Conservation (phyloP, 2,329 filamentous ascomycete genomes). For the Epichloe coenophiala region DNA sequence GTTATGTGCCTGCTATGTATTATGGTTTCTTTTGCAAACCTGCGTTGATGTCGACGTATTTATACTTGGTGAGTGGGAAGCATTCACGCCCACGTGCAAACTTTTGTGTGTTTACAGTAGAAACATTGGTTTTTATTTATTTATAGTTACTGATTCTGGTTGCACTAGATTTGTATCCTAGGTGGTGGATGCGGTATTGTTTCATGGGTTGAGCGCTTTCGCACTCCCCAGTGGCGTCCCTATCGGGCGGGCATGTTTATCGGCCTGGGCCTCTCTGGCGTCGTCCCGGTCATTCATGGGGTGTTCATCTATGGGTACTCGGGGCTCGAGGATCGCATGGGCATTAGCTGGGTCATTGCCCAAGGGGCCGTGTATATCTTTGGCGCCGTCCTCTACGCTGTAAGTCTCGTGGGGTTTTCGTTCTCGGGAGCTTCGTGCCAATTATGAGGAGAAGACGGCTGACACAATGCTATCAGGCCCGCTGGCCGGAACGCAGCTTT, state of each 20-base stretch:
- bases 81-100: neutral
- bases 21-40: slow-evolving; percentile 71
- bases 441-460: neutral
- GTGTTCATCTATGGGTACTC: slow-evolving; percentile 51
- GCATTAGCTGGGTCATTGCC: slow-evolving; percentile 64
- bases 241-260: slow-evolving; percentile 87
- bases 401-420: slow-evolving; percentile 25
- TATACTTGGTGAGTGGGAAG: slow-evolving; percentile 50
- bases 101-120: neutral
- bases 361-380: slow-evolving; percentile 76
- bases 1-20: slow-evolving; percentile 77
- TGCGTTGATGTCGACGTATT: slow-evolving; percentile 54
- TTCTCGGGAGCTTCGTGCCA: neutral
- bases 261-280: slow-evolving; percentile 67
- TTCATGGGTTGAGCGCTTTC: slow-evolving; percentile 69
- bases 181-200: slow-evolving; percentile 64
- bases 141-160: neutral
- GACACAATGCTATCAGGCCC: slow-evolving; percentile 31
- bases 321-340: slow-evolving; percentile 58
- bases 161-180: slow-evolving; percentile 56
- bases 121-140: neutral
- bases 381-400: slow-evolving; percentile 77
- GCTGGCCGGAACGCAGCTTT: slow-evolving; percentile 68
- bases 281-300: slow-evolving; percentile 74
- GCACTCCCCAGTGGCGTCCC: slow-evolving; percentile 70